Evolutionary conservation across 306 rosid genomes (phyloP).

Genomic region (Trichosanthes truncata): DNA sequence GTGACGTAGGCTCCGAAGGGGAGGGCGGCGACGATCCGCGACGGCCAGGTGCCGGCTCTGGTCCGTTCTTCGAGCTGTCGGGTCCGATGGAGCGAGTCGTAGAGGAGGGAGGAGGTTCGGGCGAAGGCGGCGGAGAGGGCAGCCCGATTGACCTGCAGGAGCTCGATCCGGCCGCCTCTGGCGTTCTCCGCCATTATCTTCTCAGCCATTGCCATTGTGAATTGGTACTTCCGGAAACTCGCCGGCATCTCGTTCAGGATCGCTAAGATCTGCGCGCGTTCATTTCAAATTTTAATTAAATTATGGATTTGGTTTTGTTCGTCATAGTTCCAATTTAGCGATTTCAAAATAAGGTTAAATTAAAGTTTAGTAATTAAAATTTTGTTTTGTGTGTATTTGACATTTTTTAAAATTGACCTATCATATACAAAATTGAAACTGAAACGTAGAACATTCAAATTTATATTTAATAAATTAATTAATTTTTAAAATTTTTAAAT

Average conservation of each 20-base stretch:
- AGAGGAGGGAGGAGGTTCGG: constrained; percentile 20
- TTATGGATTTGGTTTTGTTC: too few species aligned
- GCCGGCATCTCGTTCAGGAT: constrained; percentile 32
- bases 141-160: constrained; percentile 18
- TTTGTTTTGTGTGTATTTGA: too few species aligned
- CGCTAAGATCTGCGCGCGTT: constrained; percentile 18
- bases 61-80: background rate
- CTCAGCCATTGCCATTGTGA: constrained; percentile 33
- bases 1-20: constrained; percentile 23
- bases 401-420: too few species aligned
- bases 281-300: background rate
- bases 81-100: constrained; percentile 2
- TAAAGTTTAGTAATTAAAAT: too few species aligned
- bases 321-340: too few species aligned
- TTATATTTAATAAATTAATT: too few species aligned
- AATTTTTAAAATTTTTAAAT: too few species aligned
- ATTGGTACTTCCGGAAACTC: constrained; percentile 28
- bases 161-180: constrained; percentile 14
- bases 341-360: too few species aligned
- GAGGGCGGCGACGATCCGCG: constrained; percentile 13
- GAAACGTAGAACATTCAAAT: too few species aligned
- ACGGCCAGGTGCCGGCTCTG: constrained; percentile 10
- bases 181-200: constrained; percentile 32
- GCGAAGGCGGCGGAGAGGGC: constrained; percentile 25
- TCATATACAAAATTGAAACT: too few species aligned